Evolutionary conservation across 75 land plant genomes (phyloP), one percentile per base, ranked within the genome.

Genomic region (Pseudotsuga menziesii): DNA sequence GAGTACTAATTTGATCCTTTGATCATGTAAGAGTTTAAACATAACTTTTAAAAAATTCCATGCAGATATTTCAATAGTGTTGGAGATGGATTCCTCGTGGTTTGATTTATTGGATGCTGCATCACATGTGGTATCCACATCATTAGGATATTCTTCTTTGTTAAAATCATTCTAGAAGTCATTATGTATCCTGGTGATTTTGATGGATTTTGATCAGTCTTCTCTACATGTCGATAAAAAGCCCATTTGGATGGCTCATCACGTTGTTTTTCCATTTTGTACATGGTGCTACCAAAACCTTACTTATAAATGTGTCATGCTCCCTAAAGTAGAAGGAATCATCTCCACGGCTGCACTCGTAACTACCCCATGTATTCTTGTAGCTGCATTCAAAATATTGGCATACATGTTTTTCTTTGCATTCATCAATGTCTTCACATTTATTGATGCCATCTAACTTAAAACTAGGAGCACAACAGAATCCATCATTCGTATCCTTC

Each of bases 401-500:
- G 72, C 86, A 85, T 22, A 76, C 79, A 26, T 63, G 52, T 56
- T 70, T 81, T 75, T 78, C 78, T 57, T 76, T 60, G 74, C 86
- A 85, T 78, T 85, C 86, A 62, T 85, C 80, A 75, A 85, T 76
- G 32, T 85, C 86, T 76, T 77, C 78, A 74, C 86, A 85, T 4
- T 78, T 75, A 55, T 74, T 76, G 5, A 83, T n/a, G 52, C 86
- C 86, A 78, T 85, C 78, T 41, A 83, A 83, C 71, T 39, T 78
- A 62, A 85, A 81, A 20, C 83, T 83, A 19, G 58, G 72, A 13
- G 86, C 83, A 48, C 86, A 85, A 1, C 78, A 77, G 61, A 83
- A 85, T 25, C 90, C 90, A 76, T 86, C 84, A 69, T 77, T 60
- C 15, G 88, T 88, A 44, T 86, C 78, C 81, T 86, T 87, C 98